Base-by-base conservation (phyloP, 176 grass and related monocot genomes). In the Aechmea fasciata region DNA sequence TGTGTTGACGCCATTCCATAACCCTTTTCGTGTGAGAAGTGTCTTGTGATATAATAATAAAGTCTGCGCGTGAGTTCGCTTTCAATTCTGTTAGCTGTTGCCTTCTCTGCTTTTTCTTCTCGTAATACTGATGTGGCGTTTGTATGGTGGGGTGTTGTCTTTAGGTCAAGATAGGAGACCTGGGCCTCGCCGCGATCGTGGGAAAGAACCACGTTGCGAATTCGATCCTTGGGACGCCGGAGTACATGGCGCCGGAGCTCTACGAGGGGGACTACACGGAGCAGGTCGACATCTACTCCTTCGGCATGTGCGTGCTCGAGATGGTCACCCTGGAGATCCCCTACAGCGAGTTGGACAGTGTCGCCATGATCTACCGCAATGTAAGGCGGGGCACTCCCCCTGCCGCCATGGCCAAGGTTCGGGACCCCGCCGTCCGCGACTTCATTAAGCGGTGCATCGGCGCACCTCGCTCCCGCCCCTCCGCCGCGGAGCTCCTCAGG, bases 201-300 rank as follows among this genome's bases (percentile, higher is more conserved):
- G 89, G 79, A 63, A 91, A 80, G 78, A 85, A 61, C 63, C 94
- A 85, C 84, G 80, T 82, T 52, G 89, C 94, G 24, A 89, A 90
- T 77, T 90, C 94, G 23, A 67, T 97, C 25, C 84, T 97, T 11
- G 94, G 94, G 13, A 97, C 94, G 61, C 94, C 94, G 17, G 94
- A 92, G 81, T 97, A 87, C 93, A 97, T 97, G 93, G 93, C 93
- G 67, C 93, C 93, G 67, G 93, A 97, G 86, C 77, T 97, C 7
- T 97, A 87, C 70, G 85, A 88, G 73, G 93, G 92, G 87, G 93
- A 92, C 25, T 97, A 97, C 82, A 97, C 89, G 10, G 94, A 97
- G 78, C 88, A 75, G 77, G 94, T 97, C 47, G 94, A 97, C 84
- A 87, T 97, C 78, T 97, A 97, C 86, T 87, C 89, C 63, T 97